A percentile compares a stretch with the other conserved stretches of the same genome.
phyloP scores from a whole-genome alignment of 208 protist genomes.

The Leishmania arabica region DNA sequence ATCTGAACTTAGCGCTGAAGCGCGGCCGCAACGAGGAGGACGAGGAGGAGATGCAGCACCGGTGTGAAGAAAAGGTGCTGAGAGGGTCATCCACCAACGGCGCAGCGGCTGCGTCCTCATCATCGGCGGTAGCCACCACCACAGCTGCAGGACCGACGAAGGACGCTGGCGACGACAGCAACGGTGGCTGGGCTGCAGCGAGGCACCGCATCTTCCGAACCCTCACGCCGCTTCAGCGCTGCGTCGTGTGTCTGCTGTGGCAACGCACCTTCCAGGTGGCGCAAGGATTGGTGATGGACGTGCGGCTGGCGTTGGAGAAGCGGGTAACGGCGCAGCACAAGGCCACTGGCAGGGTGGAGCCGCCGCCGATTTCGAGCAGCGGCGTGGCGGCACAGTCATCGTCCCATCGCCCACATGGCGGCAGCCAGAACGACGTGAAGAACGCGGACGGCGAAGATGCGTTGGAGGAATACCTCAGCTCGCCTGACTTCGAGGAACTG shows the following conservation, averaged over 20 bases:
- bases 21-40: slow-evolving; percentile 18
- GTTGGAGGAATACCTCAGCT: slow-evolving; percentile 46
- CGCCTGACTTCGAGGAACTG: slow-evolving; percentile 33
- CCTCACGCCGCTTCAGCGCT: slow-evolving; percentile 67
- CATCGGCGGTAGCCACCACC: background rate
- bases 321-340: slow-evolving; percentile 18
- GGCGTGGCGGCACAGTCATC: background rate
- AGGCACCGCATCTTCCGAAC: slow-evolving; percentile 48
- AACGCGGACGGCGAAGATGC: slow-evolving; percentile 28
- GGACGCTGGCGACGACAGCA: background rate
- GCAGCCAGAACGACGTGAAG: background rate
- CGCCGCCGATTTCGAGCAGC: background rate
- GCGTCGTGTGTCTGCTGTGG: slow-evolving; percentile 72
- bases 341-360: slow-evolving; percentile 10
- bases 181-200: slow-evolving; percentile 31
- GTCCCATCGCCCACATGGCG: background rate
- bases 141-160: background rate
- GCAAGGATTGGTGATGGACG: slow-evolving; percentile 51
- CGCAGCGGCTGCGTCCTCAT: background rate
- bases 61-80: slow-evolving; percentile 12
- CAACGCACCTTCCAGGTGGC: slow-evolving; percentile 47
- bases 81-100: background rate
- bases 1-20: slow-evolving; percentile 40
- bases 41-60: slow-evolving; percentile 15
- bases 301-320: slow-evolving; percentile 38